phyloP scores from a whole-genome alignment of 805 yeast species.

The Kurtzmaniella cleridarum region DNA sequence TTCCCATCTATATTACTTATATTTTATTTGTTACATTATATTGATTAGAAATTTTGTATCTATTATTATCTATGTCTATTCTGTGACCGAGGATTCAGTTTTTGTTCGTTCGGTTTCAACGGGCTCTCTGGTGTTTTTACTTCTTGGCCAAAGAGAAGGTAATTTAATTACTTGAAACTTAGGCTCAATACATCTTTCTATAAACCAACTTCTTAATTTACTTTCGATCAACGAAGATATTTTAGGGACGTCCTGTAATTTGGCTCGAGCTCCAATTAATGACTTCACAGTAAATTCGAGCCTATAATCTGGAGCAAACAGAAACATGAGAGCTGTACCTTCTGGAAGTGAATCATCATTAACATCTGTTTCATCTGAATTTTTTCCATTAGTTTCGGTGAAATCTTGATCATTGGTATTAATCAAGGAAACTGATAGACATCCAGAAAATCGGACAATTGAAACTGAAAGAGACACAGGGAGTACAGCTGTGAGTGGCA shows the following conservation, averaged over 20 bases:
- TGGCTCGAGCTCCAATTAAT: slow-evolving; percentile 86
- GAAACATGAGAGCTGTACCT: slow-evolving; percentile 77
- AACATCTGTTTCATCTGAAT: no score
- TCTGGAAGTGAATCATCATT: slow-evolving; percentile 8
- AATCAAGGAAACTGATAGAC: slow-evolving; percentile 71
- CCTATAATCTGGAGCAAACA: slow-evolving; percentile 87
- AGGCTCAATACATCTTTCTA: slow-evolving; percentile 91
- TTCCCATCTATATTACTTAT: not conserved
- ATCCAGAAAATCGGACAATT: slow-evolving; percentile 85
- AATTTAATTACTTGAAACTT: slow-evolving; percentile 78
- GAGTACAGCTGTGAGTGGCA: slow-evolving; percentile 75
- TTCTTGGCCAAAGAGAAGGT: slow-evolving; percentile 82
- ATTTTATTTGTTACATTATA: not conserved
- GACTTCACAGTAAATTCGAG: slow-evolving; percentile 86
- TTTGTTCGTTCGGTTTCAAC: slow-evolving; percentile 5
- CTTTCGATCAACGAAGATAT: slow-evolving; percentile 79
- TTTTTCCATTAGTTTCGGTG: slow-evolving; percentile 8
- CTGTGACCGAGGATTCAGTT: not conserved
- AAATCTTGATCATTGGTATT: slow-evolving; percentile 37
- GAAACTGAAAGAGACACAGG: slow-evolving; percentile 86
- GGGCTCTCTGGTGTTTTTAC: slow-evolving; percentile 35
- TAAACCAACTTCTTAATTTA: slow-evolving; percentile 80
- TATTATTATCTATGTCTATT: not conserved
- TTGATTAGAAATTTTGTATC: no score
- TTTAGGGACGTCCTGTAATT: slow-evolving; percentile 89